Conservation (phyloP, 1,139 yeast genomes). For the Saccharomyces hybrid region DNA sequence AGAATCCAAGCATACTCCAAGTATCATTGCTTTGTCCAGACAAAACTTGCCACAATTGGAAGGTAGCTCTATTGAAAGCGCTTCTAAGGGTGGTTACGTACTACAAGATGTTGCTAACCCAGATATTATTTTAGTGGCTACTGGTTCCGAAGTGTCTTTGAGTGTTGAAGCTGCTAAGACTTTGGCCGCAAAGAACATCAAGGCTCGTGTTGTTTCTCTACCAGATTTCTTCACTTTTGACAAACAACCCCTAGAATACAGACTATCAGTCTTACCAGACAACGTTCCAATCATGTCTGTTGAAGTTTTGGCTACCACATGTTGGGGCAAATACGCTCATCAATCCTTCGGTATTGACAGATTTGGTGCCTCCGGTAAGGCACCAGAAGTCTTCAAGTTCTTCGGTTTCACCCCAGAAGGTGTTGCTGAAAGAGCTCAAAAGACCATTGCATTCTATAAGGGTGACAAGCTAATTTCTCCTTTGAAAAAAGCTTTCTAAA, state of each 20-base stretch:
- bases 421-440: slow-evolving; percentile 75
- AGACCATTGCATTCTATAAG: slow-evolving; percentile 78
- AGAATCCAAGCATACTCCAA: slow-evolving; percentile 67
- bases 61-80: slow-evolving; percentile 88
- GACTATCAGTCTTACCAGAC: slow-evolving; percentile 83
- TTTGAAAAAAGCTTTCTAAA: slow-evolving; percentile 65
- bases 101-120: slow-evolving; percentile 55
- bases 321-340: slow-evolving; percentile 95
- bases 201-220: slow-evolving; percentile 78
- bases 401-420: slow-evolving; percentile 94
- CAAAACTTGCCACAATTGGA: slow-evolving; percentile 96
- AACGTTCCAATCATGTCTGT: slow-evolving; percentile 90
- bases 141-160: slow-evolving; percentile 93
- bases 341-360: slow-evolving; percentile 93
- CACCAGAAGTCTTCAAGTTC: slow-evolving; percentile 69
- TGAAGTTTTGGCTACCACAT: slow-evolving; percentile 87
- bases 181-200: slow-evolving; percentile 58
- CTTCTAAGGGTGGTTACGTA: slow-evolving; percentile 92
- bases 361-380: slow-evolving; percentile 97
- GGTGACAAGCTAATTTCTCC: slow-evolving; percentile 70
- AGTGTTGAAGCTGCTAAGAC: slow-evolving; percentile 75
- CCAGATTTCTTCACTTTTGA: slow-evolving; percentile 94
- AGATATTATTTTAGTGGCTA: slow-evolving; percentile 73
- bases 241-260: slow-evolving; percentile 71
- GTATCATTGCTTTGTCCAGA: slow-evolving; percentile 89